Evolutionary conservation across 176 grass and related monocot genomes (phyloP), one percentile per base, ranked within the genome.

Genomic region (Rhynchospora pubera): DNA sequence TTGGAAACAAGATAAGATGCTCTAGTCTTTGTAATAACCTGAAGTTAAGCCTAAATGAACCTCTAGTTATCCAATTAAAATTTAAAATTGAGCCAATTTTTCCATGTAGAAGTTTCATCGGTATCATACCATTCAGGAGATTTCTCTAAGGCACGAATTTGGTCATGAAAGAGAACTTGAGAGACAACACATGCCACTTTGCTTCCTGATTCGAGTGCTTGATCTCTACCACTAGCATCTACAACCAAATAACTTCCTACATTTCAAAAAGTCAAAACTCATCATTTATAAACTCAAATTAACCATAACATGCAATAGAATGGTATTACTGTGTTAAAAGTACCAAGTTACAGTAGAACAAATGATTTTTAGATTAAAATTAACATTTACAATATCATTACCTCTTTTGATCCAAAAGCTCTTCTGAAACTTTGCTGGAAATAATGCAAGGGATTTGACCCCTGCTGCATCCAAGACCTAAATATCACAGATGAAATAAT

Each of bases 321-420:
- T 10, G 34, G 18, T 19, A 70, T 6, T 45, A 19, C 6, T 21
- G 39, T 70, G 39, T 45, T 70, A 5, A 45, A 5, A 70, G 46
- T 9, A 28, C 2, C 52, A 43, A 44, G 9, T 7, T 42, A 10
- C 14, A 45, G 11, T 11, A 6, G 16, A 69, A 32, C 28, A 51
- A 63, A 9, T 34, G 14, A 16, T 59, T 30, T 39, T 80, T 80
- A 4, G 57, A 52, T 46, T 67, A 9, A 28, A 5, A 50, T 57
- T 2, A 46, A 66, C 9, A 34, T 15, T 59, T 8, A 15, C 44
- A 7, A 39, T 43, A 9, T 22, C 5, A 79, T 71, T 67, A 94
- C 95, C 90, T 70, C 62, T 93, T 87, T 98, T 98, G 39, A 98
- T 98, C 92, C 96, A 98, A 63, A 98, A 91, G 85, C 92, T 98